Evolutionary conservation across 306 rosid genomes (phyloP).

Genomic region (Malus fusca): DNA sequence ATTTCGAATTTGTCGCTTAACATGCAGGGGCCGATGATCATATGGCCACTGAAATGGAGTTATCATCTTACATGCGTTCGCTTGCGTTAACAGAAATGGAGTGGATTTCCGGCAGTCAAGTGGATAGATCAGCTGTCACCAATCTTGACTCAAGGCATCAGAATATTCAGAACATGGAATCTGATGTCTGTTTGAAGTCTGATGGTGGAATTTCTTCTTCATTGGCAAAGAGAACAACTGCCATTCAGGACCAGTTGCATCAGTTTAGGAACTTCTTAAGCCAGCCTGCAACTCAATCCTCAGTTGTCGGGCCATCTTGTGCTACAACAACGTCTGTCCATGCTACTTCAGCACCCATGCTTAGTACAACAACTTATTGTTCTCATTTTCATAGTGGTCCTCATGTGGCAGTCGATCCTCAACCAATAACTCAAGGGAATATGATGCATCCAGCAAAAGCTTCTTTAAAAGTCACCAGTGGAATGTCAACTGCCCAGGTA

Average conservation of each 20-base stretch:
- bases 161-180: constrained; percentile 36
- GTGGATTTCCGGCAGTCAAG: constrained; percentile 49
- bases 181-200: constrained; percentile 37
- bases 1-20: constrained; percentile 40
- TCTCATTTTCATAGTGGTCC: constrained; percentile 41
- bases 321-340: constrained; percentile 84
- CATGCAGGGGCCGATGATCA: constrained; percentile 76
- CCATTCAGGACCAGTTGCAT: constrained; percentile 60
- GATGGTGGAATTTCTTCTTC: constrained; percentile 51
- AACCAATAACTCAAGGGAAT: constrained; percentile 25
- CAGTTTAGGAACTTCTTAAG: constrained; percentile 60
- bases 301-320: constrained; percentile 60
- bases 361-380: constrained; percentile 54
- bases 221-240: constrained; percentile 48
- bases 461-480: constrained; percentile 28
- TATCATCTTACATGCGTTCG: constrained; percentile 84
- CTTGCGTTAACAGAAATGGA: constrained; percentile 98
- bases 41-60: constrained; percentile 74
- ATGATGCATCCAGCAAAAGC: constrained; percentile 19
- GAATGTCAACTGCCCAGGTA: constrained; percentile 30
- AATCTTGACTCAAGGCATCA: constrained; percentile 41
- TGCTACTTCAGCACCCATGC: constrained; percentile 81
- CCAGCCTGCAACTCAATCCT: constrained; percentile 73
- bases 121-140: constrained; percentile 42
- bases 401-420: constrained; percentile 32